Evolutionary conservation across 352 stramenopile species (phyloP).

Genomic region (Blastocystis sp.): DNA sequence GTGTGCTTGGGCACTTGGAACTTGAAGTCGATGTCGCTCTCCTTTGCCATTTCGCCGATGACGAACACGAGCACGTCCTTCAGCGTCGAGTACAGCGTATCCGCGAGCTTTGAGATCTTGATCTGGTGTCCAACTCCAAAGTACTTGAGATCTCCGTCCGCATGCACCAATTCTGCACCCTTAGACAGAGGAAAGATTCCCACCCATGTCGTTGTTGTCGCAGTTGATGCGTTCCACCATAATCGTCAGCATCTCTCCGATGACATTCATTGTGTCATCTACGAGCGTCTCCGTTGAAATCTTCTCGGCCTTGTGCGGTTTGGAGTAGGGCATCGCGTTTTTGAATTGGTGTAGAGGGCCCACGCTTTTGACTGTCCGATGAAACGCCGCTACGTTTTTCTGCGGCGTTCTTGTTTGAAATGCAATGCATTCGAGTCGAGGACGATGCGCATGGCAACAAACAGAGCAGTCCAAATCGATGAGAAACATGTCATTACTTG

Average conservation of each 20-base stretch:
- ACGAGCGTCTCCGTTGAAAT: constrained; percentile 20
- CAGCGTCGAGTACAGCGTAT: constrained; percentile 56
- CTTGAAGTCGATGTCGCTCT: constrained; percentile 60
- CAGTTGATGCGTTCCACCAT: constrained; percentile 39
- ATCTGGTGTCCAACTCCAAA: constrained; percentile 56
- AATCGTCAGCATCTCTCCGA: constrained; percentile 52
- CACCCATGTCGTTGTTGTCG: constrained; percentile 55
- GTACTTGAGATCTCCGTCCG: constrained; percentile 48
- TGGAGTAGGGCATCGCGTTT: constrained; percentile 38
- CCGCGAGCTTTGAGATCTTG: constrained; percentile 64
- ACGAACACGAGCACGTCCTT: constrained; percentile 63
- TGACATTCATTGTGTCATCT: constrained; percentile 44
- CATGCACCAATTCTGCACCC: constrained; percentile 32
- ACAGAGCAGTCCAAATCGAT: constrained; percentile 40
- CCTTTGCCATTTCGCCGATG: constrained; percentile 58
- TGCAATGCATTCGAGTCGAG: neutral
- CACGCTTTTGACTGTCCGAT: constrained; percentile 34
- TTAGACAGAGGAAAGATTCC: neutral
- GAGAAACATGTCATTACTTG: neutral
- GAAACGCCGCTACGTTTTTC: neutral
- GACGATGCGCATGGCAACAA: neutral
- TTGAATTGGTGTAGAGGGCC: neutral
- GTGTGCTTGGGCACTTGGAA: constrained; percentile 66
- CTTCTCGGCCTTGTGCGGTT: constrained; percentile 45
- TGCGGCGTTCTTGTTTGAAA: neutral